Evolutionary conservation across 805 yeast genomes (phyloP).

Genomic region (Candida taoyuanica): DNA sequence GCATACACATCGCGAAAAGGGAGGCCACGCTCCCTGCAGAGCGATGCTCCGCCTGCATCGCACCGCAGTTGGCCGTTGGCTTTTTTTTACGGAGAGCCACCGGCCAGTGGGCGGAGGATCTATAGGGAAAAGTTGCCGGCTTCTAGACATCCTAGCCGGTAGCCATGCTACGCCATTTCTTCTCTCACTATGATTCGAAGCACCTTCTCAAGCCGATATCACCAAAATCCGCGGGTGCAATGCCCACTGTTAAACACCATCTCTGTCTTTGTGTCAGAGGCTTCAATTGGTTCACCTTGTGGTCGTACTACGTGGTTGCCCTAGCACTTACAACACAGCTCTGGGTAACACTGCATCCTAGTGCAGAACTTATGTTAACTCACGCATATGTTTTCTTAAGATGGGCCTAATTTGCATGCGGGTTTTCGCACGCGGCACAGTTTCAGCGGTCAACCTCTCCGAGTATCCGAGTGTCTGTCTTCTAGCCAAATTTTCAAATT

Average conservation of each 20-base stretch:
- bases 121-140: too few relatives aligned
- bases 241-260: background rate
- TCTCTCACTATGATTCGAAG: too few relatives aligned
- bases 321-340: background rate
- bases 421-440: background rate
- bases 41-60: background rate
- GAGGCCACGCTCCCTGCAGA: background rate
- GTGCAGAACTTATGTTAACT: background rate
- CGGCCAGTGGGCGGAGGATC: background rate
- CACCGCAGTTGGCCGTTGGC: background rate
- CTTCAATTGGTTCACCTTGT: too few relatives aligned
- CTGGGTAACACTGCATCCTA: background rate
- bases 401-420: background rate
- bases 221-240: too few relatives aligned
- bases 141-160: too few relatives aligned
- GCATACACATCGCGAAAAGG: background rate
- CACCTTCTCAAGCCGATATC: too few relatives aligned
- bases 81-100: background rate
- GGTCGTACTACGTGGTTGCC: background rate
- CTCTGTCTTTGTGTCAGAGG: too few relatives aligned
- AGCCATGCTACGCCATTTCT: too few relatives aligned
- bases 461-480: too few relatives aligned
- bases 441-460: background rate
- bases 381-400: background rate
- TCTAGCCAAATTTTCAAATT: background rate